Base-by-base conservation (phyloP, 768 basidiomycete genomes). In the Amanita molliuscula region DNA sequence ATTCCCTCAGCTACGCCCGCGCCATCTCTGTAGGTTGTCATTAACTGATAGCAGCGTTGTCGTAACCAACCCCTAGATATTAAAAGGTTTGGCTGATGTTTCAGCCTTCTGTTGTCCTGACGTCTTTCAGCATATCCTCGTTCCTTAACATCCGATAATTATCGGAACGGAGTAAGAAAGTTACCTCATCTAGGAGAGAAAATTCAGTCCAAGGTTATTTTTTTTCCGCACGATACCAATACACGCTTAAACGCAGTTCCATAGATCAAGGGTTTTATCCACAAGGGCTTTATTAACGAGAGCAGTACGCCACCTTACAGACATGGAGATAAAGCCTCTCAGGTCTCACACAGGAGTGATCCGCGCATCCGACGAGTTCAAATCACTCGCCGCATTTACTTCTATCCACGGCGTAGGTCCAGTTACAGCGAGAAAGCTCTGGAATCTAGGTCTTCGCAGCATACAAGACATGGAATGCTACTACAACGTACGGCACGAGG, bases 351-450 rank as follows among this genome's bases (percentile, higher is more conserved):
- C 49, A 84, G 78, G 72, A 61, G 69, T 58, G 7, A 76, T 75
- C 8, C 62, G 64, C 5, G 58, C 60, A 5, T 79, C 79, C 0
- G 54, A 70, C 21, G 78, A 84, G 31, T 88, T 77, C 60, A 63
- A 68, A 45, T 63, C 77, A 0, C 71, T 90, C 6, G 72, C 74
- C 6, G 57, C 67, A 0, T 87, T 92, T 58, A 67, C 74, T 11
- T 69, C 76, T 4, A 65, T 92, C 49, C 80, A 92, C 48, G 82
- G 86, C 7, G 81, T 92, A 29, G 89, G 89, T 6, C 71, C 88
- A 0, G 62, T 67, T n/a, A 85, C 74, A 6, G 85, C 89, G 5
- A 74, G 79, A 5, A 67, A 72, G 34, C 70, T 89, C 3, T 87
- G 82, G 60, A 75, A 75, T 28, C 67, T 74, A 37, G 83, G 84